Base-by-base conservation (phyloP, 805 yeast species). In the Yarrowia bubula region DNA sequence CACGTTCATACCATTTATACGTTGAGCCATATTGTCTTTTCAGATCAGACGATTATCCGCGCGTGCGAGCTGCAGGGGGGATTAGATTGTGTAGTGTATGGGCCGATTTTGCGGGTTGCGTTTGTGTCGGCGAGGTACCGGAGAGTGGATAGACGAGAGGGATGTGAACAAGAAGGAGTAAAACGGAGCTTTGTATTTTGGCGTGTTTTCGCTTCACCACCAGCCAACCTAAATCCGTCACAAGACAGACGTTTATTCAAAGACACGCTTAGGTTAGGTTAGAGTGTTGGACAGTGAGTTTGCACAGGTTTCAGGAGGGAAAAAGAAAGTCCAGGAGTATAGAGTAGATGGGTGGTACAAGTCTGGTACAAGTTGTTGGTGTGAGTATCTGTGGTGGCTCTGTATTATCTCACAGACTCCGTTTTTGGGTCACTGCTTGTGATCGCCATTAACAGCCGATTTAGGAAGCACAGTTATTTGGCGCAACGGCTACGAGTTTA, bases 41-140 rank as follows among this genome's bases (percentile, higher is more conserved):
- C 41, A 35, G 55, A 48, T 48, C 55, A 48, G 55, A 33, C 41
- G 47, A 39, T 31, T 28, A 39, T 55, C 47, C 44, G 47, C 47
- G 47, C 47, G 61, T 55, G 38, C 35, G 28, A 55, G 61, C 61
- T 55, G 61, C 61, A 55, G 61, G 61, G 61, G 61, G 39, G 61
- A 55, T 55, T 41, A 55, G 61, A 55, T 55, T 55, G 61, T 41
- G 61, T 31, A 55, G 51, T 47, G 39, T 17, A 8, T 15, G 39
- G 55, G 39, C 10, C 55, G 41, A 48, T 35, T 48, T 15, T 14
- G n/a, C 22, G 31, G 11, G 31, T 15, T 15, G 32, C 3, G 15
- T 32, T 47, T 38, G 53, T 9, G 53, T 33, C 53, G 53, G 53
- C n/a, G 37, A 4, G 11, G 8, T 17, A 5, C 32, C 39, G 39